Conservation (phyloP, 768 basidiomycete species). For the Agrocybe praecox region DNA sequence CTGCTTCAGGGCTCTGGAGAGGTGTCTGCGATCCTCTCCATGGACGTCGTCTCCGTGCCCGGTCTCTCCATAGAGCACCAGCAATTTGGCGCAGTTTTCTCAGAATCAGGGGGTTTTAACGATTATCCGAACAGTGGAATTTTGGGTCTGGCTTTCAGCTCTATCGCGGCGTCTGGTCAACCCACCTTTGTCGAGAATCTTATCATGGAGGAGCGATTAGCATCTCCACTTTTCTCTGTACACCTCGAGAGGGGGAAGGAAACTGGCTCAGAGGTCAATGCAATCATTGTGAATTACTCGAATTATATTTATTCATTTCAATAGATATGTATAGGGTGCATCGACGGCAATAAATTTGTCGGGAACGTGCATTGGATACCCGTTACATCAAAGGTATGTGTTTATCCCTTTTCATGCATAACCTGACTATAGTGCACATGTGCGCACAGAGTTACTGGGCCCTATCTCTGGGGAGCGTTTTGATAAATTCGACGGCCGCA, state of each 20-base stretch:
- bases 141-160: slow-evolving; percentile 62
- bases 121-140: slow-evolving; percentile 57
- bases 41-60: slow-evolving; percentile 54
- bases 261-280: slow-evolving; percentile 47
- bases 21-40: slow-evolving; percentile 49
- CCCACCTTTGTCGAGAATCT: slow-evolving; percentile 71
- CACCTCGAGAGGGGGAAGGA: slow-evolving; percentile 42
- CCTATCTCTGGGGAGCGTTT: slow-evolving; percentile 47
- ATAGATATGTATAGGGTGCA: slow-evolving; percentile 36
- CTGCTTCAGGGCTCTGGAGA: slow-evolving; percentile 50
- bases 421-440: neutral
- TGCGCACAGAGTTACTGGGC: slow-evolving; percentile 60
- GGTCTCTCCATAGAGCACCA: slow-evolving; percentile 47
- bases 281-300: neutral
- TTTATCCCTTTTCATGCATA: neutral
- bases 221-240: slow-evolving; percentile 57
- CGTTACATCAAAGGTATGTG: slow-evolving; percentile 36
- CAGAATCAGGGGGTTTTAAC: slow-evolving; percentile 51
- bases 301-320: slow-evolving; percentile 3
- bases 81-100: slow-evolving; percentile 55
- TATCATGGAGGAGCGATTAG: slow-evolving; percentile 39
- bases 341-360: slow-evolving; percentile 34
- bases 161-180: slow-evolving; percentile 45
- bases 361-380: slow-evolving; percentile 34
- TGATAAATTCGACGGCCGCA: slow-evolving; percentile 25